Percentiles rank a stretch among this genome's conserved stretches.
Conservation (phyloP, 495 filamentous ascomycete genomes). For the Tuber magnatum region DNA sequence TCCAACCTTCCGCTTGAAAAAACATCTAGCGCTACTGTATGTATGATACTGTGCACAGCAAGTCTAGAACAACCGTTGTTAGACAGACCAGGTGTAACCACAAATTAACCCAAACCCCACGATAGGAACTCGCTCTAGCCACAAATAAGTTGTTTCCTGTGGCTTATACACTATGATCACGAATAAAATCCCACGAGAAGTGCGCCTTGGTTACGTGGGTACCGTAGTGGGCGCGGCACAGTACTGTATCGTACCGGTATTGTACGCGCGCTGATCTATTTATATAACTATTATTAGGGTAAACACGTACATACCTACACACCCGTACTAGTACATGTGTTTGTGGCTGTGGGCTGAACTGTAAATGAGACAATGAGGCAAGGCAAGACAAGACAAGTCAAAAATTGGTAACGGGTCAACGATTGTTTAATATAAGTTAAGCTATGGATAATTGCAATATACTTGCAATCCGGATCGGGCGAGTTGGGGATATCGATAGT, state of each 20-base stretch:
- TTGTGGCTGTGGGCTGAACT: not conserved
- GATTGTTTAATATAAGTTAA: not conserved
- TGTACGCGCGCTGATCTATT: not conserved
- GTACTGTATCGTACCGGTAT: not conserved
- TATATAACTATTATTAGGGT: not conserved
- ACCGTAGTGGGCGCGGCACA: not conserved
- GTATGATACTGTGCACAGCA: not conserved
- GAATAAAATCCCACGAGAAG: not conserved
- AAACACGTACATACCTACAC: not conserved
- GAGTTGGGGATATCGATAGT: not conserved
- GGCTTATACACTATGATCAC: not conserved
- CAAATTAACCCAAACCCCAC: not conserved
- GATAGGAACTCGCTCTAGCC: not conserved
- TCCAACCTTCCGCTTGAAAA: not conserved
- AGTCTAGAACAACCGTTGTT: not conserved
- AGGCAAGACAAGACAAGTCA: not conserved
- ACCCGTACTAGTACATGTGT: not conserved
- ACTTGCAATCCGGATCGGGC: not conserved
- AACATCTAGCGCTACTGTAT: not conserved
- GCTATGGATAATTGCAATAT: not conserved
- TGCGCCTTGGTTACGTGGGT: not conserved
- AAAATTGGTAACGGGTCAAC: not conserved
- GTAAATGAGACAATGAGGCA: not conserved
- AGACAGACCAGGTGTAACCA: not conserved
- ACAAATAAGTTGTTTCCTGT: not conserved